Evolutionary conservation across 2,329 filamentous ascomycete genomes (phyloP), one percentile per base, ranked within the genome.

Genomic region (Neofusicoccum ribis): DNA sequence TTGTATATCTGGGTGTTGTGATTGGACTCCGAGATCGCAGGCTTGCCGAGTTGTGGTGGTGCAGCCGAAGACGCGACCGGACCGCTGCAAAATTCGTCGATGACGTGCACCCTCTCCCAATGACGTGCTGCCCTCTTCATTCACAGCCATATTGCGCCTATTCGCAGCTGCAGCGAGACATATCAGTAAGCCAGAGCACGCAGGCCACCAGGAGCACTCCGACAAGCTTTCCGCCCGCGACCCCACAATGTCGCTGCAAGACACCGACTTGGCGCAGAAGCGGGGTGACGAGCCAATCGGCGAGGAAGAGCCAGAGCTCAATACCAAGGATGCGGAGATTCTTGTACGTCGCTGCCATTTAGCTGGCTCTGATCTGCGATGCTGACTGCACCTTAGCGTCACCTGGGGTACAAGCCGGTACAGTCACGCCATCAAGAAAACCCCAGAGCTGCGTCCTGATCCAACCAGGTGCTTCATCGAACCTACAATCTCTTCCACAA

Each of bases 391-490:
- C 5, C 8, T 5, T 36, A 64, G 62, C 44, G 39, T 17, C 52
- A 64, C 12, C 23, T 64, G 31, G 62, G 62, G 1, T 64, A 64
- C 51, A 64, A 59, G 44, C 62, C 62, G 43, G 62, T 64, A 56
- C 8, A 17, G 8, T 31, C 5, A 41, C 34, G 34, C 49, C 39
- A n/a, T 7, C 1, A 11, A 11, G 12, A 43, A 23, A 8, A 11
- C 6, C 14, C 37, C 2, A 50, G 34, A 15, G 43, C 31, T 17
- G 17, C n/a, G 11, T 39, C 17, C 12, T 49, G 43, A 37, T 4
- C 5, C 34, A 14, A 20, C 6, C 43, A 64, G 62, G 62, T 64
- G 34, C 37, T 64, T 7, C 62, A 64, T 36, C 62, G 62, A 49
- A 58, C 62, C 5, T 64, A 50, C 44, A 64, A 41, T 20, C 31